Conservation (phyloP, 192 early-diverging fungal species). For the Funneliformis geosporum region DNA sequence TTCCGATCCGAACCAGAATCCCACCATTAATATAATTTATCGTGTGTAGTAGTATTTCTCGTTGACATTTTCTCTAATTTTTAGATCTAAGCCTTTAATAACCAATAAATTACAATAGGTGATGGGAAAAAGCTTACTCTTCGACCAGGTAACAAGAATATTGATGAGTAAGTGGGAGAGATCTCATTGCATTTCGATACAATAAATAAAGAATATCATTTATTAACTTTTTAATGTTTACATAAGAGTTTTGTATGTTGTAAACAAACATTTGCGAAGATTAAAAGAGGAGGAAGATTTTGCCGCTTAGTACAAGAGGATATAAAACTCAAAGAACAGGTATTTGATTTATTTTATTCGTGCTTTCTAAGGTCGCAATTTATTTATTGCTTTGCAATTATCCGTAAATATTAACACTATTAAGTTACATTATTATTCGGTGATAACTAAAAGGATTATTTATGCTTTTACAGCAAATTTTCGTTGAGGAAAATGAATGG, state of each 20-base stretch:
- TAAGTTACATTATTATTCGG: no score
- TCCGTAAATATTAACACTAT: no score
- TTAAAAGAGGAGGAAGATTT: constrained; percentile 23
- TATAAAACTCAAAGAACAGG: no score
- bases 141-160: constrained; percentile 2
- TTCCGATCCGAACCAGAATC: background rate
- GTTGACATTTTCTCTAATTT: background rate
- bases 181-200: no score
- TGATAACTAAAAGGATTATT: constrained; percentile 38
- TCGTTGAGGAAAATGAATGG: constrained; percentile 85
- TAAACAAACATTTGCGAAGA: constrained; percentile 23
- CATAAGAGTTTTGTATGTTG: constrained; percentile 6
- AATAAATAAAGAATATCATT: background rate
- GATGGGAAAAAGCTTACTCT: constrained; percentile 21
- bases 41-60: constrained; percentile 19
- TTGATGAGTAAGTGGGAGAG: constrained; percentile 8
- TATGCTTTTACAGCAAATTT: constrained; percentile 90
- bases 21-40: constrained; percentile 13
- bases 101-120: background rate
- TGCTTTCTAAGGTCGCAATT: background rate
- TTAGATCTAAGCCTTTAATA: background rate
- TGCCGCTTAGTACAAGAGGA: background rate
- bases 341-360: no score
- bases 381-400: background rate
- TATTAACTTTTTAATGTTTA: background rate